Evolutionary conservation across 1,284 basidiomycete genomes (phyloP), one percentile per base, ranked within the genome.

Genomic region (Microbotryum scabiosae): DNA sequence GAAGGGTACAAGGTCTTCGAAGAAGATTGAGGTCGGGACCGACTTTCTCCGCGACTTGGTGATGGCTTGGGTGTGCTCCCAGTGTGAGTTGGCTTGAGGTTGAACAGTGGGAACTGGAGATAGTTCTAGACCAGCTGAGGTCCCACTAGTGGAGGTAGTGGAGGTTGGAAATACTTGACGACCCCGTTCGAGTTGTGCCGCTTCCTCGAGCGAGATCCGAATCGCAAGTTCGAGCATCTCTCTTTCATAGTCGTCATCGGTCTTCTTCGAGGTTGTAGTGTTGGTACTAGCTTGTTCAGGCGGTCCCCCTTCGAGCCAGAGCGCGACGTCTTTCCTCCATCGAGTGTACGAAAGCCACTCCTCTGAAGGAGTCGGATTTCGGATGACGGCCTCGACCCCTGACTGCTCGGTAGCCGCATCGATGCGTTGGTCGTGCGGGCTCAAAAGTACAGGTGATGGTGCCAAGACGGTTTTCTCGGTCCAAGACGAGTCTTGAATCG

Each of bases 141-240:
- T 18, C 23, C 30, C 30, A 30, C 30, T 30, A 30, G 30, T 9
- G 30, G 30, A 30, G 30, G 30, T 30, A 30, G 30, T 9, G 30
- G 30, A 30, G 30, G 30, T 30, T 9, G 32, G 9, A 51, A 28
- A 28, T 57, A 20, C 44, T 30, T 32, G 50, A 57, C 57, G 23
- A 50, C 5, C 52, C 43, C 49, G 20, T n/a, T 47, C n/a, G 57
- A 28, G 41, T 53, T 61, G 9, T 36, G 21, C 25, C 65, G 14
- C 66, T 48, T 67, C 66, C 36, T 65, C 66, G 30, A 63, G 50
- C 28, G 56, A 59, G 30, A 65, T 57, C 46, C 63, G 50, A 23
- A 67, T 67, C 18, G 66, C 66, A 10, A 59, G 46, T 30, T 62
- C 60, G 10, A 67, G 53, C 59, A 65, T 61, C 47, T 65, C 63